Evolutionary conservation across 371 early-diverging fungal species (phyloP).

Genomic region (Batkoa obscura): DNA sequence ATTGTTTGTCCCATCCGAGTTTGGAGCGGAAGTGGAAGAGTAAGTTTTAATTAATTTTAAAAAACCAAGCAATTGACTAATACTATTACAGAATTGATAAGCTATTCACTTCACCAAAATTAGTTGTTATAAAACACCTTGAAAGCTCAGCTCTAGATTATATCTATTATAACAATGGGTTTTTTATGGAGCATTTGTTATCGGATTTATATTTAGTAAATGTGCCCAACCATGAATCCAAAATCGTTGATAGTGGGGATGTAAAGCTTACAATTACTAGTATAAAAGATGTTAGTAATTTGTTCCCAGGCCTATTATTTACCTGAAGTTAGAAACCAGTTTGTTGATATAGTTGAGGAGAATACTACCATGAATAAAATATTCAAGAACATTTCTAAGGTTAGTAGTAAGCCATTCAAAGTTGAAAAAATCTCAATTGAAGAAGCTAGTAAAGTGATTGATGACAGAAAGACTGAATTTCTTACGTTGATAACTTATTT

Average conservation of each 20-base stretch:
- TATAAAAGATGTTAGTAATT: background rate
- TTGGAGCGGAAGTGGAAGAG: background rate
- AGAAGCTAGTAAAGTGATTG: too few species aligned
- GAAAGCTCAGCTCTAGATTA: background rate
- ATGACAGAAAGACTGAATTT: too few species aligned
- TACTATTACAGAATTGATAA: too few species aligned
- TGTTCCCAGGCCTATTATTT: background rate
- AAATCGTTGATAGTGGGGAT: background rate
- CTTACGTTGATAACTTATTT: too few species aligned
- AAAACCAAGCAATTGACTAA: too few species aligned
- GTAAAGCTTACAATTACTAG: background rate
- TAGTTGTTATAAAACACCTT: background rate
- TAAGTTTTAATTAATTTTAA: background rate
- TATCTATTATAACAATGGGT: background rate
- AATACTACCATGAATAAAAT: background rate
- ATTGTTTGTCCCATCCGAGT: background rate
- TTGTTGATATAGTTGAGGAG: background rate
- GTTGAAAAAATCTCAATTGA: too few species aligned
- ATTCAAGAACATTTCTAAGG: too few species aligned
- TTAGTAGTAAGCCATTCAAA: too few species aligned
- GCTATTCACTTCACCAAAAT: too few species aligned
- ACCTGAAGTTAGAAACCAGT: background rate
- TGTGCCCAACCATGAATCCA: too few species aligned
- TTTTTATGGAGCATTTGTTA: constrained; percentile 1
- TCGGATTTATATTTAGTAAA: too few species aligned